phyloP scores from a whole-genome alignment of 306 rosid species.

The Hippophae gyantsensis region DNA sequence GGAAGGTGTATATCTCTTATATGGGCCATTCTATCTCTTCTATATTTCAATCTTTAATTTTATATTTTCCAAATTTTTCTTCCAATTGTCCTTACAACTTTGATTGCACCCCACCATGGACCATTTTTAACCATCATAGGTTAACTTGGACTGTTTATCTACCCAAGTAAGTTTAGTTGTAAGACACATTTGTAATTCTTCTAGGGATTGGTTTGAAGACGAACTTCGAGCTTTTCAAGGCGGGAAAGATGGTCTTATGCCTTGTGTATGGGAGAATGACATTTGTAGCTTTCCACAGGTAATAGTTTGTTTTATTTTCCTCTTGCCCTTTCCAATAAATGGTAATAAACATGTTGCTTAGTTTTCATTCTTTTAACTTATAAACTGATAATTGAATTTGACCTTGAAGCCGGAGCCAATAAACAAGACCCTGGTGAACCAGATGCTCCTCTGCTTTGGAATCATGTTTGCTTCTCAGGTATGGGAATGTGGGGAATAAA shows the following conservation, averaged over 20 bases:
- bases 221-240: conserved; percentile 98
- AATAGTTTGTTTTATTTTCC: conserved; percentile 1
- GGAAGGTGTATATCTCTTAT: conserved; percentile 60
- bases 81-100: background rate
- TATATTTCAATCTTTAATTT: background rate
- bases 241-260: conserved; percentile 83
- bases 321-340: background rate
- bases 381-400: conserved; percentile 33
- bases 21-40: conserved; percentile 1
- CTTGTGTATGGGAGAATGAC: conserved; percentile 83
- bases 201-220: conserved; percentile 97
- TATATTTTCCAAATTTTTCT: background rate
- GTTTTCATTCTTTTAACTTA: conserved; percentile 14
- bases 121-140: conserved; percentile 1
- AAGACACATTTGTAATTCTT: background rate
- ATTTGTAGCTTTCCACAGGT: conserved; percentile 92
- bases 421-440: conserved; percentile 92
- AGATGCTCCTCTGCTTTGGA: conserved; percentile 90
- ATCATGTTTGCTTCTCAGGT: conserved; percentile 94
- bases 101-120: background rate
- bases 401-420: conserved; percentile 86
- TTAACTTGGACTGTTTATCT: background rate
- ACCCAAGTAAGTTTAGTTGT: too few relatives aligned
- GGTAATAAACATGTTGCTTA: background rate
- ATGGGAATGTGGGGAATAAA: conserved; percentile 12